Percentiles rank a stretch among this genome's conserved stretches.
Evolutionary conservation across 441 rosid species (phyloP).

Genomic region (Biscutella laevigata): DNA sequence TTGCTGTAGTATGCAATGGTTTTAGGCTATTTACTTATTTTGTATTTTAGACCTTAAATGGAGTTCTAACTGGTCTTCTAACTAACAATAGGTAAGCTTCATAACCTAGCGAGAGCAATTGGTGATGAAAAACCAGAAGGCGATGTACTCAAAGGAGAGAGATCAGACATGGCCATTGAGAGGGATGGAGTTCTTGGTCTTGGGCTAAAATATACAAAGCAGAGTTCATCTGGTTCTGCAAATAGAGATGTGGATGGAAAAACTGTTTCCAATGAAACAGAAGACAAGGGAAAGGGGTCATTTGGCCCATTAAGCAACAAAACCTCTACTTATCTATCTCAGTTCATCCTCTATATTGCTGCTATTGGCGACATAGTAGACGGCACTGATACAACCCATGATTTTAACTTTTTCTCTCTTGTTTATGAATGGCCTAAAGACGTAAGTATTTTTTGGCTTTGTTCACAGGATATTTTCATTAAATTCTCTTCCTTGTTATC

Average conservation of each 20-base stretch:
- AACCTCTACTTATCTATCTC: constrained; percentile 83
- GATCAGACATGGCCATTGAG: constrained; percentile 43
- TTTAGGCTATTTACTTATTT: constrained; percentile 11
- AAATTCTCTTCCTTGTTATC: background rate
- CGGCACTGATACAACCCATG: constrained; percentile 98
- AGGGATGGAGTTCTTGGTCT: constrained; percentile 88
- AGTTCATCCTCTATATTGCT: constrained; percentile 90
- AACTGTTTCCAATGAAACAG: constrained; percentile 49
- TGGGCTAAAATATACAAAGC: constrained; percentile 64
- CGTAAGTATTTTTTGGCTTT: constrained; percentile 45
- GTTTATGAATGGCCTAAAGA: constrained; percentile 99
- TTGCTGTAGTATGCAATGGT: constrained; percentile 11
- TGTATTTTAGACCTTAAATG: constrained; percentile 4
- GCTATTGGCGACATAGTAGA: constrained; percentile 98
- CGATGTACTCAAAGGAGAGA: constrained; percentile 43
- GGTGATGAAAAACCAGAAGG: constrained; percentile 82
- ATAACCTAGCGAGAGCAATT: constrained; percentile 94
- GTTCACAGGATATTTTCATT: constrained; percentile 6
- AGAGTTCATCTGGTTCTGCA: constrained; percentile 36
- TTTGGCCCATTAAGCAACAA: constrained; percentile 75
- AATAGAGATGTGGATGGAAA: constrained; percentile 42
- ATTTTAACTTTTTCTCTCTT: constrained; percentile 94
- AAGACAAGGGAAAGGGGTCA: constrained; percentile 68
- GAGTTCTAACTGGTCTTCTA: constrained; percentile 25
- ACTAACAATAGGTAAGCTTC: constrained; percentile 71